Evolutionary conservation across 2,329 filamentous ascomycete species (phyloP).

Genomic region (Claviceps cyperi): DNA sequence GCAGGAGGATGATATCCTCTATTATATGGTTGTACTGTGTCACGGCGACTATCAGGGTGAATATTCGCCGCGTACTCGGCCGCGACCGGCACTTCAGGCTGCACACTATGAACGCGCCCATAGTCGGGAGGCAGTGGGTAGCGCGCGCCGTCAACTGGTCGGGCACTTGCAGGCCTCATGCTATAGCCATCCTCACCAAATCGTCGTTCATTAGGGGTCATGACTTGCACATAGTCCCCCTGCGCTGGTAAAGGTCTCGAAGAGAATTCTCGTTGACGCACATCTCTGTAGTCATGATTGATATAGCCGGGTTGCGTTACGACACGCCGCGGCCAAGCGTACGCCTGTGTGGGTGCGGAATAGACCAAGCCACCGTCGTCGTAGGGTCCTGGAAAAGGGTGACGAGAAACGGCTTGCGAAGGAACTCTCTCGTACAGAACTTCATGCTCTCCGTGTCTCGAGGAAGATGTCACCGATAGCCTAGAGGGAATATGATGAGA

Average conservation of each 20-base stretch:
- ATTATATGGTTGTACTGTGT: constrained; percentile 18
- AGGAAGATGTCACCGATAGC: constrained; percentile 38
- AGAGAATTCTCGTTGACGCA: constrained; percentile 44
- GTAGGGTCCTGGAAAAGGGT: constrained; percentile 29
- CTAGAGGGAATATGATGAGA: constrained; percentile 26
- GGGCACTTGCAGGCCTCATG: constrained; percentile 41
- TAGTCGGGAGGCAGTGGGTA: constrained; percentile 29
- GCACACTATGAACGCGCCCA: constrained; percentile 28
- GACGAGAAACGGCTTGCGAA: constrained; percentile 35
- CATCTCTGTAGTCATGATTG: constrained; percentile 36
- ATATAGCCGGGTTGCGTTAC: constrained; percentile 48
- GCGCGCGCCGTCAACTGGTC: constrained; percentile 32
- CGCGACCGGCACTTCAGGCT: constrained; percentile 19
- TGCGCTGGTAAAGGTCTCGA: constrained; percentile 29
- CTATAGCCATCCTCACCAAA: constrained; percentile 34
- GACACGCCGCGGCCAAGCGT: constrained; percentile 36
- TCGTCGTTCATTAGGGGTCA: constrained; percentile 25
- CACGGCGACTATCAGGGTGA: constrained; percentile 16
- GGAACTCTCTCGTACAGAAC: constrained; percentile 52
- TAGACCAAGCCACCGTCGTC: constrained; percentile 38
- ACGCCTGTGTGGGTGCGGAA: constrained; percentile 34
- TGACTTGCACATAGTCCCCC: constrained; percentile 33
- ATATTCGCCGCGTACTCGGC: constrained; percentile 15
- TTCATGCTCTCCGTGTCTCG: constrained; percentile 33
- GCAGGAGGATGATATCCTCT: constrained; percentile 16